Evolutionary conservation across 2,329 filamentous ascomycete species (phyloP), one percentile per base, ranked within the genome.

Genomic region (Fusarium sarcochroum): DNA sequence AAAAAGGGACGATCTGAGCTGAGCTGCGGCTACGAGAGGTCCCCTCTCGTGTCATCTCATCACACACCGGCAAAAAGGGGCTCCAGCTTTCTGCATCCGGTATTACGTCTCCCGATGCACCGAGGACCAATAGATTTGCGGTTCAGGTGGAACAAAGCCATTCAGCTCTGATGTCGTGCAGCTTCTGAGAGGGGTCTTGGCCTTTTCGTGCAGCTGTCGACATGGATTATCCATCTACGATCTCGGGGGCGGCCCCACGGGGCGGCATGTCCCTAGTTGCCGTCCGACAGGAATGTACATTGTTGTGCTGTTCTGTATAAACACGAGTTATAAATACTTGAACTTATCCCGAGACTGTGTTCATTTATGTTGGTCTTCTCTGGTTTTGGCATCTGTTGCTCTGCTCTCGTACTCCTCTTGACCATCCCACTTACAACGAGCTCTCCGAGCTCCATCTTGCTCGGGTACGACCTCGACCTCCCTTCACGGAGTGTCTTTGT

Each of bases 191-290:
- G 25, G 25, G 25, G 10, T 27, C 25, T 27, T 27, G 25, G 25
- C 25, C 25, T 27, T 27, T 27, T 48, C 38, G 37, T 56, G 50
- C 66, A 69, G 44, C 17, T 62, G 27, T 52, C 10, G 34, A 68
- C 68, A 70, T 70, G 67, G 68, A 62, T 68, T 38, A 70, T 41
- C 67, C 68, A 65, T 58, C 61, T 56, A 63, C 37, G 49, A 67
- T 67, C 52, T 58, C 55, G 38, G 34, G 45, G 53, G 54, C 59
- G 51, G 60, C 51, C 59, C 35, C 45, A 53, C 50, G 59, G 55
- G 48, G 44, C 38, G 54, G 54, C 40, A 58, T 57, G 34, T 49
- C 35, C 35, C 34, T 44, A 53, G 23, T 49, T 58, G 34, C 51
- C 40, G 23, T 41, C 27, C n/a, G 35, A 25, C 5, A 49, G 7